phyloP scores from a whole-genome alignment of 495 filamentous ascomycete genomes.

The Neurospora sp. region DNA sequence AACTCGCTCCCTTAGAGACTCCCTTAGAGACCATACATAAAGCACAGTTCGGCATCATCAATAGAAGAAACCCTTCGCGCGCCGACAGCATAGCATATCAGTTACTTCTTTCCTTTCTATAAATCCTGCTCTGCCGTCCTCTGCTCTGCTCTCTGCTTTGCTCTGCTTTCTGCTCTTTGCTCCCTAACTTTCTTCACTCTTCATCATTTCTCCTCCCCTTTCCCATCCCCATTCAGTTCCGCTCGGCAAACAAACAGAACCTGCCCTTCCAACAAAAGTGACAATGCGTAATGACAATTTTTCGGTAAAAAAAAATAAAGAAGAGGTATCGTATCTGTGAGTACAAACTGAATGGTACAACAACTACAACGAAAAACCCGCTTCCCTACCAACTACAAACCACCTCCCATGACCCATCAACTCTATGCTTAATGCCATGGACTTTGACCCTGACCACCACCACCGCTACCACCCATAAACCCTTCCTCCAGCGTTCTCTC shows the following conservation, averaged over 20 bases:
- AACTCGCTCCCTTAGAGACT: background rate
- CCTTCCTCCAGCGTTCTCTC: slow-evolving; percentile 90
- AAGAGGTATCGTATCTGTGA: background rate
- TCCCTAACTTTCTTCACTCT: background rate
- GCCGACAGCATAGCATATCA: background rate
- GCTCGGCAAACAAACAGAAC: background rate
- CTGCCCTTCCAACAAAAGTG: background rate
- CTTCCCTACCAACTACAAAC: background rate
- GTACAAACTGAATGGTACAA: background rate
- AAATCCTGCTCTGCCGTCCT: background rate
- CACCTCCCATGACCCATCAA: background rate
- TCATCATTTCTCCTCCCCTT: background rate
- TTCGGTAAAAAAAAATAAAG: background rate
- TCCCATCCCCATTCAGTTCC: background rate
- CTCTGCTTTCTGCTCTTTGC: background rate
- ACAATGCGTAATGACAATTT: background rate
- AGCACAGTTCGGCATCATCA: background rate
- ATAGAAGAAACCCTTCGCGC: background rate
- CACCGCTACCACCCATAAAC: slow-evolving; percentile 34
- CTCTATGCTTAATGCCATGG: slow-evolving; percentile 32
- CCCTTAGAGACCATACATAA: background rate
- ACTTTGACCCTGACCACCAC: slow-evolving; percentile 19
- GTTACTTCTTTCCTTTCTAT: background rate
- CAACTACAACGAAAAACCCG: background rate
- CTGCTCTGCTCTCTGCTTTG: background rate